These are phyloP conservation scores for Hymenoscyphus occultus DNA, from an alignment of 2,329 filamentous ascomycete genomes.

Conservation along the genomic window DNA sequence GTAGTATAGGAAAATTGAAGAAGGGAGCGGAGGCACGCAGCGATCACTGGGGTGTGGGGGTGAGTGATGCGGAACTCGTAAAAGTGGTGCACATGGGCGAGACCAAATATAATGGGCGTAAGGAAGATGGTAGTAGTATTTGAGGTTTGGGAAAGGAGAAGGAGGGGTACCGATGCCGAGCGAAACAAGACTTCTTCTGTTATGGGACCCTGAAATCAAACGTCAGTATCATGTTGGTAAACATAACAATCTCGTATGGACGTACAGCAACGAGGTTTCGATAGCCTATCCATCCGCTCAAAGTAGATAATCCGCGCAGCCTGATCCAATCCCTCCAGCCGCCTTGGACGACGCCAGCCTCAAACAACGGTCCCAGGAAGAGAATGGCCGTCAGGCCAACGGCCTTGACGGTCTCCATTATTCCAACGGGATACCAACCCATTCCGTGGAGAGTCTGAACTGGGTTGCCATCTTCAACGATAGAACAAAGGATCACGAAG, in stretches of 20 bases:
- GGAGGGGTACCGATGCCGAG: constrained; percentile 77
- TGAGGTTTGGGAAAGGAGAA: constrained; percentile 63
- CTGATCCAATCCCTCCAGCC: constrained; percentile 64
- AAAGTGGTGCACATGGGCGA: constrained; percentile 92
- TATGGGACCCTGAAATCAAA: constrained; percentile 61
- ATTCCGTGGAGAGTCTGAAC: constrained; percentile 64
- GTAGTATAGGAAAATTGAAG: constrained; percentile 90
- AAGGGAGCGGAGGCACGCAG: constrained; percentile 67
- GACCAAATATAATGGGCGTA: constrained; percentile 84
- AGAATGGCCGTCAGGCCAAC: constrained; percentile 73
- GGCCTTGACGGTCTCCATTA: constrained; percentile 59
- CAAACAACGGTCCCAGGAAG: constrained; percentile 82
- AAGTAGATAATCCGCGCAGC: constrained; percentile 54
- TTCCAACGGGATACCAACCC: constrained; percentile 75
- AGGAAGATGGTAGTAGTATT: constrained; percentile 65
- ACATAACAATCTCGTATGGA: constrained; percentile 21
- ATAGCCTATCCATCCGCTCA: constrained; percentile 76
- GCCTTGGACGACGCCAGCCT: constrained; percentile 70
- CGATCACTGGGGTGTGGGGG: constrained; percentile 61
- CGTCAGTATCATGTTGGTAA: constrained; percentile 9
- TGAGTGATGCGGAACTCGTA: constrained; percentile 88
- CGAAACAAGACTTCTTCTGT: constrained; percentile 96
- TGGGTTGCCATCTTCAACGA: constrained; percentile 46
- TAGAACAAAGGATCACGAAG: constrained; percentile 59
- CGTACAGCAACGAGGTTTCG: constrained; percentile 82